phyloP scores from a whole-genome alignment of 805 yeast genomes.

The Kregervanrija pseudodelftensis region DNA sequence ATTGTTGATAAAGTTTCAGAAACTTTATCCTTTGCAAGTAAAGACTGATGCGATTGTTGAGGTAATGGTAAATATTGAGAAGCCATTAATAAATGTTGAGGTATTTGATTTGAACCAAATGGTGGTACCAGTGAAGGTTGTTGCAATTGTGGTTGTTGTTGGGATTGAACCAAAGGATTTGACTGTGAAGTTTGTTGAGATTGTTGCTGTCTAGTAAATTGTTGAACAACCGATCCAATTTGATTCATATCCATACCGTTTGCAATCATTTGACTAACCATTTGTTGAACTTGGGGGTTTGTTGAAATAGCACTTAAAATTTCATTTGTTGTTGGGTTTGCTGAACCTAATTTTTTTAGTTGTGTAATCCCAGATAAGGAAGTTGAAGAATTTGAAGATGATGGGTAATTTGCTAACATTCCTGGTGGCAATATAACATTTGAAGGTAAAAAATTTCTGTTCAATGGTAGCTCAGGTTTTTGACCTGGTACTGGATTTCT shows the following conservation, averaged over 20 bases:
- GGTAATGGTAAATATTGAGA: slow-evolving; percentile 50
- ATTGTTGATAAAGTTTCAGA: slow-evolving; percentile 55
- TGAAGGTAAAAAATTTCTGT: slow-evolving; percentile 43
- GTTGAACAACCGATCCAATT: slow-evolving; percentile 19
- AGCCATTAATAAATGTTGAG: slow-evolving; percentile 46
- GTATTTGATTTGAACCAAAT: slow-evolving; percentile 25
- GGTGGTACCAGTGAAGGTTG: slow-evolving; percentile 7
- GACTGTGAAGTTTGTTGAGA: too few species aligned
- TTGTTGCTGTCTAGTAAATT: neutral
- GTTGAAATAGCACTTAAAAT: slow-evolving; percentile 20
- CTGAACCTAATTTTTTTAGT: neutral
- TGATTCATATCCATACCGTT: slow-evolving; percentile 31
- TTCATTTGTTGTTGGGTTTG: slow-evolving; percentile 9
- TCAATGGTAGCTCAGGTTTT: slow-evolving; percentile 37
- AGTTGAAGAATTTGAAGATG: too few species aligned
- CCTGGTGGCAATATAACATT: slow-evolving; percentile 53
- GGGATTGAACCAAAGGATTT: too few species aligned
- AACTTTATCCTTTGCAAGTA: slow-evolving; percentile 48
- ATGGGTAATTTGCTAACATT: slow-evolving; percentile 18
- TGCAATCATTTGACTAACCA: slow-evolving; percentile 30
- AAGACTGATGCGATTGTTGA: slow-evolving; percentile 17
- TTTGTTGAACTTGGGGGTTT: slow-evolving; percentile 27
- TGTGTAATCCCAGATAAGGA: too few species aligned
- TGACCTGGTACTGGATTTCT: slow-evolving; percentile 31
- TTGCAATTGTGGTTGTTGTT: slow-evolving; percentile 9